Evolutionary conservation across 441 rosid genomes (phyloP), one percentile per base, ranked within the genome.

Genomic region (Jatropha podagrica): DNA sequence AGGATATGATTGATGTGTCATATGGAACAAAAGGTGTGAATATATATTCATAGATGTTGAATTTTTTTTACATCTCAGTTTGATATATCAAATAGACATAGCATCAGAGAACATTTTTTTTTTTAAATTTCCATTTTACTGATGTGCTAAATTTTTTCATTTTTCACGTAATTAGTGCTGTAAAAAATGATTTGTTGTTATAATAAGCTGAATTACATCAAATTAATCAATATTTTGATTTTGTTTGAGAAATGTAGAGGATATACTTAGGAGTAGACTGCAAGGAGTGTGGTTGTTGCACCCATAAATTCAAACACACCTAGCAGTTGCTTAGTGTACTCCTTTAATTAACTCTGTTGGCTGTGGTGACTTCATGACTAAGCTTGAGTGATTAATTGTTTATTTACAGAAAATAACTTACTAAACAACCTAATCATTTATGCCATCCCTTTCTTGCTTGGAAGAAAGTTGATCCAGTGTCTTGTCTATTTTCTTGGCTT

Each of bases 391-490:
- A 65, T 61, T 44, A 71, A 2, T 59, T 68, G 2, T 67, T 73
- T 72, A 49, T 46, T 66, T 65, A 63, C 32, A 58, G 59, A 41
- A n/a, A 42, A 15, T 12, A 59, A 51, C 63, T 46, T 59, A 59
- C n/a, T 48, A 44, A 64, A 59, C 46, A 48, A 42, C 48, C 60
- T 26, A 37, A 60, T 66, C 15, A 7, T 42, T 55, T 15, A 4
- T 52, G 5, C 15, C 58, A 71, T 78, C n/a, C 42, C 54, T 55
- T 41, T 74, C 71, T 82, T 69, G 81, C 83, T 75, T 75, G 44
- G 15, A 75, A 76, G 84, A 41, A 75, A 79, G 80, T 77, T 80
- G 77, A 77, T 84, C 81, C 72, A 69, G 71, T 60, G 86, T 82
- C 85, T 26, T 52, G 59, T 82, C 85, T 71, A 71, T 41, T 51